phyloP scores from a whole-genome alignment of 768 basidiomycete species.

The Sporobolomyces phaffii region DNA sequence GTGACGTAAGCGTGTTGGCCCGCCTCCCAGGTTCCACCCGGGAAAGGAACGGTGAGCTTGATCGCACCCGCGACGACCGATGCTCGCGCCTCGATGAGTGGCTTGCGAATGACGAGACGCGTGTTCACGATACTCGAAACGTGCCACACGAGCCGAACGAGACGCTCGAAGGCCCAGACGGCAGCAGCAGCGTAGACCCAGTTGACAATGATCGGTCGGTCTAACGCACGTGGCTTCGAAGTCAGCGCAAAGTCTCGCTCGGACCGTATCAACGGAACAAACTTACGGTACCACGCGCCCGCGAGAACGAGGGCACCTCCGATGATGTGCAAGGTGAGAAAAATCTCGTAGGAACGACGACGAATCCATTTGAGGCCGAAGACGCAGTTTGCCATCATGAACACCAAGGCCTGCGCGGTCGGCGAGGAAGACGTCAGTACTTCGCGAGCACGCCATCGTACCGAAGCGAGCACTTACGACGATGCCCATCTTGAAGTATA shows the following conservation, averaged over 20 bases:
- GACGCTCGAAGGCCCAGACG: slow-evolving; percentile 32
- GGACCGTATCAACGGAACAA: too few species aligned
- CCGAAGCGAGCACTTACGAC: not conserved
- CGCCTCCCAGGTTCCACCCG: not conserved
- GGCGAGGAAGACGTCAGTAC: too few species aligned
- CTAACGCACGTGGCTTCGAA: too few species aligned
- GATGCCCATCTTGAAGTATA: slow-evolving; percentile 15
- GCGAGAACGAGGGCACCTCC: slow-evolving; percentile 30
- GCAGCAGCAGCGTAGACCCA: slow-evolving; percentile 22
- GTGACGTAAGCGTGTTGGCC: slow-evolving; percentile 33
- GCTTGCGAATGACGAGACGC: slow-evolving; percentile 15
- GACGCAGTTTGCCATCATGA: slow-evolving; percentile 16
- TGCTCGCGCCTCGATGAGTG: slow-evolving; percentile 17
- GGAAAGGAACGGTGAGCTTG: slow-evolving; percentile 23
- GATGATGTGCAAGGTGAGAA: slow-evolving; percentile 32
- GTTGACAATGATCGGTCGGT: slow-evolving; percentile 17
- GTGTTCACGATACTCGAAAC: slow-evolving; percentile 6
- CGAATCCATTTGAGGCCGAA: slow-evolving; percentile 20
- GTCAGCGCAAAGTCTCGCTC: too few species aligned
- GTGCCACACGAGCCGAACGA: slow-evolving; percentile 8
- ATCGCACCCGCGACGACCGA: slow-evolving; percentile 25
- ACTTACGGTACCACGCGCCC: slow-evolving; percentile 31
- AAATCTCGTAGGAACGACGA: slow-evolving; percentile 24
- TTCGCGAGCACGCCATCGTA: not conserved
- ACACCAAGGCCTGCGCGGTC: slow-evolving; percentile 19